A percentile compares a stretch with the other conserved stretches of the same genome.
Conservation (phyloP, 768 basidiomycete genomes). For the Saitozyma sp. region DNA sequence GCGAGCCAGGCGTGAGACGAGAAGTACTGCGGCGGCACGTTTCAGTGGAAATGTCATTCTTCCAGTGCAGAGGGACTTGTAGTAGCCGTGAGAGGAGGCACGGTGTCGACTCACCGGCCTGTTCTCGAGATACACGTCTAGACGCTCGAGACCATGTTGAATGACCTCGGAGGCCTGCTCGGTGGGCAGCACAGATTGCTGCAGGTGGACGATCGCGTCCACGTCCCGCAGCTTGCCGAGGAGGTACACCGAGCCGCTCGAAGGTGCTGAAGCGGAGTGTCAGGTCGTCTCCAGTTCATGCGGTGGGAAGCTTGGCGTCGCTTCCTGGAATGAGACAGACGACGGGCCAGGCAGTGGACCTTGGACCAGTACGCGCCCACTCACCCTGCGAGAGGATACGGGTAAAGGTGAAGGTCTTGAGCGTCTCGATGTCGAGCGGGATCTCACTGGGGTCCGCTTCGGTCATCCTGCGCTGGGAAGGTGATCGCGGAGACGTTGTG, state of each 20-base stretch:
- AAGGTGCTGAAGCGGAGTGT: slow-evolving; percentile 58
- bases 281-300: slow-evolving; percentile 61
- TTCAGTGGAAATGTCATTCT: slow-evolving; percentile 20
- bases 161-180: slow-evolving; percentile 19
- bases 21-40: slow-evolving; percentile 62
- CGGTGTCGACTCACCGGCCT: slow-evolving; percentile 61
- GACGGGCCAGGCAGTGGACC: too few relatives aligned
- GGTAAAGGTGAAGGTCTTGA: slow-evolving; percentile 62
- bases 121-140: slow-evolving; percentile 77
- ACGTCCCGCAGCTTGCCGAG: slow-evolving; percentile 64
- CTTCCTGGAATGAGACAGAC: too few relatives aligned
- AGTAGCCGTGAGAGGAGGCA: neutral
- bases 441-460: neutral
- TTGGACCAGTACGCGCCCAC: too few relatives aligned
- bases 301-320: neutral
- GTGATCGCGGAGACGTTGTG: neutral
- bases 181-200: slow-evolving; percentile 36
- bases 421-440: slow-evolving; percentile 10
- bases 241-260: slow-evolving; percentile 64
- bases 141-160: slow-evolving; percentile 52
- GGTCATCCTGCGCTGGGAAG: neutral
- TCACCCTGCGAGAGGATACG: slow-evolving; percentile 42
- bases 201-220: slow-evolving; percentile 32
- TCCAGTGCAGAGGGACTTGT: slow-evolving; percentile 16
- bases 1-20: slow-evolving; percentile 76